Conservation (phyloP, 179 eudicot genomes). For the Vitellaria paradoxa region DNA sequence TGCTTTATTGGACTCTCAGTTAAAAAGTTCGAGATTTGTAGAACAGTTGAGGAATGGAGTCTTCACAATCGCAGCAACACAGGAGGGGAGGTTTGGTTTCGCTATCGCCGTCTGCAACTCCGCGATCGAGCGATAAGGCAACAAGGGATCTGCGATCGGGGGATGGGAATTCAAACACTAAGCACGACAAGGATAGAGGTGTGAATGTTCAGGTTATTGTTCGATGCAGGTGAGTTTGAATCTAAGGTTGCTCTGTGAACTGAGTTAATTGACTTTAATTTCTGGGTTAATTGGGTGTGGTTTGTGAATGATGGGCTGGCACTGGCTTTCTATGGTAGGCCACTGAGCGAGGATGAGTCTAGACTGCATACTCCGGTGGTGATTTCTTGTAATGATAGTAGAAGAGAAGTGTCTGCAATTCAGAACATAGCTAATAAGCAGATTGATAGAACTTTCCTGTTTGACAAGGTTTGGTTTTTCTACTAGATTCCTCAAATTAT, state of each 20-base stretch:
- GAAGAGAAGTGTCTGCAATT: slow-evolving; percentile 83
- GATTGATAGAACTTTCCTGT: slow-evolving; percentile 80
- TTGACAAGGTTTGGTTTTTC: slow-evolving; percentile 64
- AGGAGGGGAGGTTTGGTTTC: slow-evolving; percentile 47
- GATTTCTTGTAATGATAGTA: slow-evolving; percentile 71
- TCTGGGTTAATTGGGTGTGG: not conserved
- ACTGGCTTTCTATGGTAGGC: slow-evolving; percentile 40
- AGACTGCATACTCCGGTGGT: slow-evolving; percentile 68
- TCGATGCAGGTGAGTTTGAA: slow-evolving; percentile 77
- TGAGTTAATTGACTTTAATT: not conserved
- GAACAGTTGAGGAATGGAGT: slow-evolving; percentile 25
- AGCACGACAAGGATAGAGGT: slow-evolving; percentile 67
- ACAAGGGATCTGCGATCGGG: slow-evolving; percentile 62
- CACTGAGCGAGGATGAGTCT: slow-evolving; percentile 79
- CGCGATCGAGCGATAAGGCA: slow-evolving; percentile 74
- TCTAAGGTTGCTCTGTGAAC: not conserved
- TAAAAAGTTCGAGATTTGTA: slow-evolving; percentile 5
- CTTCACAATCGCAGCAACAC: slow-evolving; percentile 19
- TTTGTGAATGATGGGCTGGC: slow-evolving; percentile 13
- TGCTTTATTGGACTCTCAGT: slow-evolving; percentile 12
- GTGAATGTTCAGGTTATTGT: slow-evolving; percentile 90
- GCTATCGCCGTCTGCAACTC: slow-evolving; percentile 69
- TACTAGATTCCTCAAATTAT: not conserved
- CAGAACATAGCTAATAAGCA: slow-evolving; percentile 85
- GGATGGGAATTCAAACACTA: slow-evolving; percentile 43